Percentiles rank a stretch among this genome's conserved stretches.
phyloP scores from a whole-genome alignment of 306 rosid species.

The Styphnolobium japonicum region DNA sequence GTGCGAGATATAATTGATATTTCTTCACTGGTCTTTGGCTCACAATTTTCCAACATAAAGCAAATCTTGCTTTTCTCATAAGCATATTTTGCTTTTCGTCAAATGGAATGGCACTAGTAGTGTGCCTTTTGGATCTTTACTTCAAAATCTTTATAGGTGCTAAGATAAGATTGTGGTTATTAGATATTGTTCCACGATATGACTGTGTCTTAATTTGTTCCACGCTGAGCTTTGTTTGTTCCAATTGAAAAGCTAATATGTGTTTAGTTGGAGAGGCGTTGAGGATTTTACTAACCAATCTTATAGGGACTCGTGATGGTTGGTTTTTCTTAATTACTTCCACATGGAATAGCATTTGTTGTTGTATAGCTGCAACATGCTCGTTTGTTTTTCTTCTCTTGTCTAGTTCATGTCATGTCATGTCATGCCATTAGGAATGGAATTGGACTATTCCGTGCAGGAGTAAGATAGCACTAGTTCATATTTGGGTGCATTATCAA shows the following conservation, averaged over 20 bases:
- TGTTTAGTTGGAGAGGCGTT: not conserved
- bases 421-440: constrained; percentile 8
- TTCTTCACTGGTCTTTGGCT: constrained; percentile 28
- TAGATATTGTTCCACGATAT: constrained; percentile 17
- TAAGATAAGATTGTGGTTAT: constrained; percentile 29
- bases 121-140: constrained; percentile 21
- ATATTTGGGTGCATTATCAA: too few relatives aligned
- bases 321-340: constrained; percentile 3
- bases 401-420: constrained; percentile 30
- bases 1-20: constrained; percentile 36
- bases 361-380: constrained; percentile 28
- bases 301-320: not conserved
- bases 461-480: not conserved
- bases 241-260: constrained; percentile 14
- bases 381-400: not conserved
- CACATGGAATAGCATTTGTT: constrained; percentile 8
- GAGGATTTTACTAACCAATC: constrained; percentile 6
- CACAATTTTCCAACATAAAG: constrained; percentile 39
- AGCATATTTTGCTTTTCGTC: constrained; percentile 36
- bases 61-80: constrained; percentile 26
- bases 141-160: constrained; percentile 17
- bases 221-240: constrained; percentile 17
- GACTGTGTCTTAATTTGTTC: not conserved
- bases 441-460: not conserved
- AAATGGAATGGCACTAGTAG: constrained; percentile 28